phyloP scores from a whole-genome alignment of 208 protist species.

The Leishmania mexicana region DNA sequence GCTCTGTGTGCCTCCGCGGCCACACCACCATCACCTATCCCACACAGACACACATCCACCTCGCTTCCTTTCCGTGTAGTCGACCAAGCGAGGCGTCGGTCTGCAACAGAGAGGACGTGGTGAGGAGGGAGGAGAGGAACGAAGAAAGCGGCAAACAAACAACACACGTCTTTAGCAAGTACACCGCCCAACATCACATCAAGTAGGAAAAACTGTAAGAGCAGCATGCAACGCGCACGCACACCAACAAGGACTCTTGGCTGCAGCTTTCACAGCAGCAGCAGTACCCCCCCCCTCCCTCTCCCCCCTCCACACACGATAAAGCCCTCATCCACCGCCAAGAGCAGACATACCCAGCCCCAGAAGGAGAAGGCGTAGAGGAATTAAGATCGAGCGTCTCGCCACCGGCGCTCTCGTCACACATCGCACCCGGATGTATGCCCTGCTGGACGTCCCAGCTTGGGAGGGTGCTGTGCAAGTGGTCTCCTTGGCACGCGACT shows the following conservation, averaged over 20 bases:
- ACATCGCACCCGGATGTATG: background rate
- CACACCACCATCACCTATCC: background rate
- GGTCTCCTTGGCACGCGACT: slow-evolving; percentile 1
- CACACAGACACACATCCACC: background rate
- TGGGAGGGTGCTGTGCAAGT: background rate
- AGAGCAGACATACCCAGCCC: background rate
- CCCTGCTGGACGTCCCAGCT: background rate
- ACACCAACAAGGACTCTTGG: background rate
- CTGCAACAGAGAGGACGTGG: background rate
- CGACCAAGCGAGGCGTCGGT: background rate
- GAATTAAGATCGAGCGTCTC: background rate
- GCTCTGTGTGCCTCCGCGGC: background rate
- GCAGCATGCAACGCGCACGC: background rate
- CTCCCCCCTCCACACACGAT: background rate
- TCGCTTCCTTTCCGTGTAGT: background rate
- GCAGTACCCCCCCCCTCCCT: background rate
- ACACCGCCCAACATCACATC: background rate
- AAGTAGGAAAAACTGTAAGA: background rate
- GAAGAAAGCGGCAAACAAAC: background rate
- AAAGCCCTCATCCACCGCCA: background rate
- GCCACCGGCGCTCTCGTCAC: background rate
- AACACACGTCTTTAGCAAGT: background rate
- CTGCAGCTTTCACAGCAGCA: background rate
- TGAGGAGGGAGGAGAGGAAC: background rate
- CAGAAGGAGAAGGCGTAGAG: background rate